Base-by-base conservation (phyloP, 768 basidiomycete genomes). In the Fomitopsis serialis region DNA sequence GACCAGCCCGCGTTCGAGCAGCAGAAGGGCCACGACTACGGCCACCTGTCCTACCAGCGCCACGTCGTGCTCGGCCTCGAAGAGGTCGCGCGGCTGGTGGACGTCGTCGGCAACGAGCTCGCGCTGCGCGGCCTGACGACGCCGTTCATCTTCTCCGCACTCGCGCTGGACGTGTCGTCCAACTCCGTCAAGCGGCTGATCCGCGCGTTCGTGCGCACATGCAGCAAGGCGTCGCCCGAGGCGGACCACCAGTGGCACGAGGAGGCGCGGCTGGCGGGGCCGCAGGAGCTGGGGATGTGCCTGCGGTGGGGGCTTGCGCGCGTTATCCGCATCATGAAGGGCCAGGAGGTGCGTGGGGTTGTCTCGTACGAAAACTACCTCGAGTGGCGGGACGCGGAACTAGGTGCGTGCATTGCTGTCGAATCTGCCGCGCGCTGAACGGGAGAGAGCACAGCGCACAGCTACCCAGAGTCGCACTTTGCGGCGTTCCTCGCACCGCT, bases 231-330 rank as follows among this genome's bases (percentile, higher is more conserved):
- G 27, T 53, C 60, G 19, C 37, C 54, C 17, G 73, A 73, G 12
- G 79, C 77, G 8, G 84, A 87, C 45, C 62, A 61, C 23, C 74
- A 75, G 48, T 91, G 86, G 84, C 75, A 80, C 42, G 86, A 92
- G 59, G 94, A 98, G 64, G 85, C 92, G 1, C 72, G 74, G 32
- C 90, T 96, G 63, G 89, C 92, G 0, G 85, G 83, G 4, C 86
- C 91, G 11, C 86, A 95, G 56, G 91, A 97, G 63, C 74, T 98
- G 13, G 93, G 87, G 4, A 94, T 95, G 86, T 82, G 87, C 61
- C 74, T 98, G 29, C 84, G 95, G 22, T 99, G 97, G 97, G 92
- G 86, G 29, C 78, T 98, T 5, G 88, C 85, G 2, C 74, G 94
- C 23, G 81, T 92, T 44, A 79, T 91, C 34, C 70, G 92, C 45